Conservation (phyloP, 352 stramenopile species). For the Thalassiosira allenii region DNA sequence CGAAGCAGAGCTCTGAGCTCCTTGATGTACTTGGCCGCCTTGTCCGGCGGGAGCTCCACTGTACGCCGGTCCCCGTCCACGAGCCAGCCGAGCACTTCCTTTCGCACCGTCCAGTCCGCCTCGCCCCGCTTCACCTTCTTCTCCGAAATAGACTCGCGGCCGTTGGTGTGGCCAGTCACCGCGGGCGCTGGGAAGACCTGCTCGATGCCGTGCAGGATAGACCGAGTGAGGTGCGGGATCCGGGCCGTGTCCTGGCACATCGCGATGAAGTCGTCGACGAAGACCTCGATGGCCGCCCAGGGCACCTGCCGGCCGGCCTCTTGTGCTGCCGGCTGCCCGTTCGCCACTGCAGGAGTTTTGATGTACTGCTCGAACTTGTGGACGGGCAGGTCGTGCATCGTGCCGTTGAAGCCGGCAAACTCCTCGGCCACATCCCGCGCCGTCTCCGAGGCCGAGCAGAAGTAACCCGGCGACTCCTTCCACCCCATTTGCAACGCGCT, state of each 20-base stretch:
- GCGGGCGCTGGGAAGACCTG: conserved; percentile 1
- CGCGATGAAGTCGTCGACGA: conserved; percentile 24
- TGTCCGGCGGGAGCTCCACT: not conserved
- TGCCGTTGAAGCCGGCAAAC: not conserved
- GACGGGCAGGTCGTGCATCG: not conserved
- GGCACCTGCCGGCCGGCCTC: not conserved
- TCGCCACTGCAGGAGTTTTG: not conserved
- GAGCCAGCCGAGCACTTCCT: conserved; percentile 13
- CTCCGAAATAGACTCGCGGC: not conserved
- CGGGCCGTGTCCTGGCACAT: conserved; percentile 12
- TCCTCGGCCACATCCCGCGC: conserved; percentile 3
- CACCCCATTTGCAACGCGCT: conserved; percentile 37
- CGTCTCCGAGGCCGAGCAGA: conserved; percentile 26
- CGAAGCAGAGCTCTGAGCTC: not conserved
- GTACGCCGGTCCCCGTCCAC: not conserved
- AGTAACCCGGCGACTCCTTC: conserved; percentile 27
- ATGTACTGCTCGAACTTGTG: conserved; percentile 14
- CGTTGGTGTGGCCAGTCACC: not conserved
- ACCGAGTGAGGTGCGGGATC: not conserved
- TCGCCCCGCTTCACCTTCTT: conserved; percentile 11
- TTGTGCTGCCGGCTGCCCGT: not conserved
- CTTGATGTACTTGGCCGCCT: not conserved
- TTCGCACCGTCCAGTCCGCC: not conserved
- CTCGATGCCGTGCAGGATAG: conserved; percentile 16
- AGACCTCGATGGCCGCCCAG: conserved; percentile 18